These are phyloP conservation scores for Chalciporus piperatus DNA, from an alignment of 768 basidiomycete genomes.

Conservation along the genomic window DNA sequence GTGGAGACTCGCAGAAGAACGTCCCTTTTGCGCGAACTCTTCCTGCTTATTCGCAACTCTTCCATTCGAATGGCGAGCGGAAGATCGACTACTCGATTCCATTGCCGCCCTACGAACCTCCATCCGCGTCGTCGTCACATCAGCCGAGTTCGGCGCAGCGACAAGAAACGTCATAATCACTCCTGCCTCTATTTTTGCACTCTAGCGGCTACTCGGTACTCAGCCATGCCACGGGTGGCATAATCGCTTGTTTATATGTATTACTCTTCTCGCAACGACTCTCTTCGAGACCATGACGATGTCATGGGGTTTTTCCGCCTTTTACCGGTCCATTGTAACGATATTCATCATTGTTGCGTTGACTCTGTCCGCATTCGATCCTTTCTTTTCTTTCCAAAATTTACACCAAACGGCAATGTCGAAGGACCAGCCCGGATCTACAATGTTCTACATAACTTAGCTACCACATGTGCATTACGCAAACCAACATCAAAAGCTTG, in stretches of 20 bases:
- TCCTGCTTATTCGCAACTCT: constrained; percentile 79
- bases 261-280: not conserved
- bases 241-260: not conserved
- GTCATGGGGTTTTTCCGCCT: not conserved
- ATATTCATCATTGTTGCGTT: constrained; percentile 4
- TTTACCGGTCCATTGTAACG: not conserved
- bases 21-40: constrained; percentile 36
- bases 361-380: constrained; percentile 10
- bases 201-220: not conserved
- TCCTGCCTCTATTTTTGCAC: not conserved
- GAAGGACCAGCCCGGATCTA: not conserved
- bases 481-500: not conserved
- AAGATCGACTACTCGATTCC: constrained; percentile 65
- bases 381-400: not conserved
- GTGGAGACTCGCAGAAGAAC: constrained; percentile 9
- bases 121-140: constrained; percentile 2
- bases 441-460: no score
- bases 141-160: constrained; percentile 1
- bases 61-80: constrained; percentile 67
- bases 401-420: not conserved
- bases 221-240: not conserved
- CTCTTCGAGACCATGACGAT: not conserved
- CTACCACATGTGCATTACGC: not conserved
- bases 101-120: constrained; percentile 62
- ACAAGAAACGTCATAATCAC: constrained; percentile 5